Base-by-base conservation (phyloP, 2,329 filamentous ascomycete genomes). In the Pseudopithomyces chartarum region DNA sequence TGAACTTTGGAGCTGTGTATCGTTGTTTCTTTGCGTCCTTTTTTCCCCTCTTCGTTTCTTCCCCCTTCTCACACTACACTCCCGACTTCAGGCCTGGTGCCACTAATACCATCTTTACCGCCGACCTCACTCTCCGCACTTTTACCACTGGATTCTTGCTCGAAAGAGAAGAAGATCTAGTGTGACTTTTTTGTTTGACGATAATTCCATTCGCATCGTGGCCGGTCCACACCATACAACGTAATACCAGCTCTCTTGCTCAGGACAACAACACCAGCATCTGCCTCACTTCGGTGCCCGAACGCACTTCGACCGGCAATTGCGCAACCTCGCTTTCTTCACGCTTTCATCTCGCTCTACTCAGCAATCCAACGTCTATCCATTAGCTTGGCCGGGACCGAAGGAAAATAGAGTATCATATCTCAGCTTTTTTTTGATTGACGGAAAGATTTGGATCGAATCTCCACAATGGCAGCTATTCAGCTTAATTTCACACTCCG, bases 401-500 rank as follows among this genome's bases (percentile, higher is more conserved):
- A 53, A 67, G 60, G 61, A 67, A 57, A 48, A 40, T n/a, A 63
- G 36, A 61, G 33, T 50, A 67, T 67, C 62, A 65, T 72, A 67
- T 60, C 65, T 58, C 36, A 29, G 19, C 51, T 52, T 47, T 52
- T 56, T 56, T 40, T 20, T 13, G 33, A 22, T 51, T 29, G 44
- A 64, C 61, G 56, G 61, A 69, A 72, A 66, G 61, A 61, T 59
- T 59, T 52, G 52, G 55, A 66, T 40, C 48, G 40, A 26, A 58
- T 64, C 52, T 56, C 57, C 69, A 71, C 62, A 82, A 96, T 96
- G 92, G 89, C 93, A 80, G 84, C 92, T 77, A 88, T 95, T 80
- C 94, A 97, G 82, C 89, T 97, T 69, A 94, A 92, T 76, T 98
- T 98, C 83, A 89, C 90, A 79, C 91, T 98, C 79, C 92, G 93